Conservation (phyloP, 352 stramenopile genomes). For the Lagenidium giganteum region DNA sequence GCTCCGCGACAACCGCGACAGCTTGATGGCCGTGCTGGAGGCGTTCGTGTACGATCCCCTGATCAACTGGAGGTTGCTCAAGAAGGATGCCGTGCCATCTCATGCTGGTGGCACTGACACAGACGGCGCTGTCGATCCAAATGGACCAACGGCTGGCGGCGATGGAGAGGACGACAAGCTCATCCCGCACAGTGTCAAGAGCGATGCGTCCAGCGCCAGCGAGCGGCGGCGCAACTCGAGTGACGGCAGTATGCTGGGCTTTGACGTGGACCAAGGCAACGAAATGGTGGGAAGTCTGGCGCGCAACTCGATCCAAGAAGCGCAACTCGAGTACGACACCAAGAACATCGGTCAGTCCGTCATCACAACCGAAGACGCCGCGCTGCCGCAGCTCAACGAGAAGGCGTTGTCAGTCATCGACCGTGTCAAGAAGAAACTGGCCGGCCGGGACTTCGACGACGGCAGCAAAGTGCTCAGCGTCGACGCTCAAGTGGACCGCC, state of each 20-base stretch:
- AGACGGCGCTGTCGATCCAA: constrained; percentile 27
- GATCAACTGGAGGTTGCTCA: constrained; percentile 97
- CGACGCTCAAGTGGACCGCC: constrained; percentile 94
- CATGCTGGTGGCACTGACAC: constrained; percentile 68
- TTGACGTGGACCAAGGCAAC: constrained; percentile 60
- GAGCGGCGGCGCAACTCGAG: constrained; percentile 57
- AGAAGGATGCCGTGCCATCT: constrained; percentile 75
- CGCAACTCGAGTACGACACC: constrained; percentile 44
- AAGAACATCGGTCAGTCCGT: constrained; percentile 53
- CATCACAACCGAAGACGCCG: constrained; percentile 45
- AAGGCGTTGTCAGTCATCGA: constrained; percentile 95
- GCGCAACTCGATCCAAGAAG: constrained; percentile 62
- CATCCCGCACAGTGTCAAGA: constrained; percentile 46
- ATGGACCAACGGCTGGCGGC: constrained; percentile 11
- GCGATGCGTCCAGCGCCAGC: constrained; percentile 31
- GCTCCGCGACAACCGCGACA: constrained; percentile 98
- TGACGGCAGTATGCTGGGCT: constrained; percentile 59
- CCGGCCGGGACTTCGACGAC: constrained; percentile 96
- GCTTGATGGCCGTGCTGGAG: constrained; percentile 99
- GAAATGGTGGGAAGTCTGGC: constrained; percentile 37
- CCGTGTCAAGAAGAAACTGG: constrained; percentile 99
- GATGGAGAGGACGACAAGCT: constrained; percentile 31
- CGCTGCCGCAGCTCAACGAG: constrained; percentile 82
- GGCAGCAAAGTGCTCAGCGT: constrained; percentile 75
- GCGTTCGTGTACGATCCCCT: constrained; percentile 99